Conservation (phyloP, 1,284 basidiomycete genomes). For the Acaromyces ingoldii region DNA sequence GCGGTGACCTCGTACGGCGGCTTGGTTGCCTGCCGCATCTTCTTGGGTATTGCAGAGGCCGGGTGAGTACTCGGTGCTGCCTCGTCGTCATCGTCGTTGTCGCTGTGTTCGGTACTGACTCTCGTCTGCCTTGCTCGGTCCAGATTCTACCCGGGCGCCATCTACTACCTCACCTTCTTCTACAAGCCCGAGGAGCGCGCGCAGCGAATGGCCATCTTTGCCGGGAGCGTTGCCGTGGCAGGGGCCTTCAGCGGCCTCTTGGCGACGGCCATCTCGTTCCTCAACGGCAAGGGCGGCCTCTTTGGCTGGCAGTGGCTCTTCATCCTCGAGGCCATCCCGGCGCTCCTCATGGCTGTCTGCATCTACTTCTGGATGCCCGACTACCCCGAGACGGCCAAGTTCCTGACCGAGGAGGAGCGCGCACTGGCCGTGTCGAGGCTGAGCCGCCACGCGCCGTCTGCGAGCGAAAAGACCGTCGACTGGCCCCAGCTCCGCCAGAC, state of each 20-base stretch:
- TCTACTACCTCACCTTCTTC: conserved; percentile 14
- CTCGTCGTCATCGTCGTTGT: neutral
- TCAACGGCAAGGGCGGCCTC: conserved; percentile 60
- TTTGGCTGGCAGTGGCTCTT: conserved; percentile 71
- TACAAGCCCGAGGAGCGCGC: conserved; percentile 15
- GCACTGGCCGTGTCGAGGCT: conserved; percentile 16
- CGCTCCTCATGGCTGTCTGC: conserved; percentile 63
- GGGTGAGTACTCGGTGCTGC: conserved; percentile 4
- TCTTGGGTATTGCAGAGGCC: conserved; percentile 16
- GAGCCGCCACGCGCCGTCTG: neutral
- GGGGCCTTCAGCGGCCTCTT: conserved; percentile 54
- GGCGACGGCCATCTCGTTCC: conserved; percentile 54
- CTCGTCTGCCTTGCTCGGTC: too few species aligned
- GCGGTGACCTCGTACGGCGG: conserved; percentile 15
- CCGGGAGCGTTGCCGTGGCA: conserved; percentile 37
- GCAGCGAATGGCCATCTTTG: conserved; percentile 17
- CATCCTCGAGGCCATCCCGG: conserved; percentile 69
- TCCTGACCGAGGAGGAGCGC: conserved; percentile 61
- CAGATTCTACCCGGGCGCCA: neutral
- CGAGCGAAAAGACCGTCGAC: neutral
- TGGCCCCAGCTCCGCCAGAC: neutral
- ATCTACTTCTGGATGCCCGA: conserved; percentile 70
- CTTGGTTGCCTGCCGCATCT: conserved; percentile 11
- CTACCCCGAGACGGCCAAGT: conserved; percentile 63
- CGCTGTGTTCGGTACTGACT: neutral